Percentiles rank a stretch among this genome's conserved stretches.
These are phyloP conservation scores for Paramarasmius palmivorus DNA, from an alignment of 1,284 basidiomycete species.

Conservation along the genomic window DNA sequence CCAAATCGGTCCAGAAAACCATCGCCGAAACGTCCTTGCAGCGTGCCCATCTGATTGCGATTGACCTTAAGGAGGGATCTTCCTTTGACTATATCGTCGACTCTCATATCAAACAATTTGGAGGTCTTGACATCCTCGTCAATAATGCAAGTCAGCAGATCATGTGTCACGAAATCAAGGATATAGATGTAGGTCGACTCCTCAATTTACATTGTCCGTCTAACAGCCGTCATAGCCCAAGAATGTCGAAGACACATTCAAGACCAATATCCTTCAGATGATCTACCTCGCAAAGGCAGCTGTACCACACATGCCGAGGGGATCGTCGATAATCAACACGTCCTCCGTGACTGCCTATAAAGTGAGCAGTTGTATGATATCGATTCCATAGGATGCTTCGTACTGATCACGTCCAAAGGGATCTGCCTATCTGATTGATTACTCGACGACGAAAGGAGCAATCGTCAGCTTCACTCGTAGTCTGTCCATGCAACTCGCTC, in stretches of 20 bases:
- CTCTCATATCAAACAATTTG: slow-evolving; percentile 50
- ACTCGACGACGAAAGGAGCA: slow-evolving; percentile 58
- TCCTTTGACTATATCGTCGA: slow-evolving; percentile 46
- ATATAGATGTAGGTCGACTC: slow-evolving; percentile 7
- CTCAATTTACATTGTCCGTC: not conserved
- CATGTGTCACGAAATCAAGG: slow-evolving; percentile 13
- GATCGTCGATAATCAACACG: slow-evolving; percentile 64
- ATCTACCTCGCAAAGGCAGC: slow-evolving; percentile 55
- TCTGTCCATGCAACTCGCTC: slow-evolving; percentile 54
- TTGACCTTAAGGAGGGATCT: slow-evolving; percentile 41
- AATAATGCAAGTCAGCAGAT: slow-evolving; percentile 36
- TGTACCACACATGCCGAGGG: slow-evolving; percentile 60
- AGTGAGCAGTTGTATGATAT: slow-evolving; percentile 20
- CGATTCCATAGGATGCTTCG: slow-evolving; percentile 22
- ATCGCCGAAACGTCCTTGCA: slow-evolving; percentile 31
- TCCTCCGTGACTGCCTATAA: slow-evolving; percentile 64
- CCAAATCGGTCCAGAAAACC: not conserved
- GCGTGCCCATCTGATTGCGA: slow-evolving; percentile 28
- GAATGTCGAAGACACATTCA: slow-evolving; percentile 54
- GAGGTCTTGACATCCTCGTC: slow-evolving; percentile 27
- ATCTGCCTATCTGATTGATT: slow-evolving; percentile 46
- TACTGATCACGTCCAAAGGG: slow-evolving; percentile 11
- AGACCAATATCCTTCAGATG: slow-evolving; percentile 59
- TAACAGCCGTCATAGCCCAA: slow-evolving; percentile 10
- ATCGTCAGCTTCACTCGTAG: slow-evolving; percentile 57